Conservation (phyloP, 2,329 filamentous ascomycete genomes). For the Fusarium torulosum region DNA sequence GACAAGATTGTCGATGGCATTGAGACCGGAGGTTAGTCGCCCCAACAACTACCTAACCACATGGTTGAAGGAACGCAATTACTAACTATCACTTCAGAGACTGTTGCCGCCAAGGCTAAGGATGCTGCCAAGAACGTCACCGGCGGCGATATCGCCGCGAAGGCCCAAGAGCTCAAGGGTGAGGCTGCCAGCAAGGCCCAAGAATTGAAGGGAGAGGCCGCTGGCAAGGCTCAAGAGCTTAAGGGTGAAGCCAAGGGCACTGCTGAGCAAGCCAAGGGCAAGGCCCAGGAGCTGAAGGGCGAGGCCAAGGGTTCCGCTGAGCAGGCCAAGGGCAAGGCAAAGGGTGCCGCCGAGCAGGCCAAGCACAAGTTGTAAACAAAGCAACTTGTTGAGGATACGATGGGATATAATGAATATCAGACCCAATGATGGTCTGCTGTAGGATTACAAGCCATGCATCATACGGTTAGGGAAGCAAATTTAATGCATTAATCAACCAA, state of each 20-base stretch:
- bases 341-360: slow-evolving; percentile 29
- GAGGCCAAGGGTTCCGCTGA: slow-evolving; percentile 59
- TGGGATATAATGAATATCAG: slow-evolving; percentile 27
- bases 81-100: slow-evolving; percentile 49
- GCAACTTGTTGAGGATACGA: not conserved
- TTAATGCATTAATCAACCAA: slow-evolving; percentile 27
- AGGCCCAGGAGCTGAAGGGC: slow-evolving; percentile 54
- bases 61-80: not conserved
- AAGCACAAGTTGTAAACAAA: slow-evolving; percentile 41
- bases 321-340: slow-evolving; percentile 53
- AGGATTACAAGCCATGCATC: slow-evolving; percentile 42
- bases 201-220: slow-evolving; percentile 57
- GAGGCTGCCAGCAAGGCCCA: slow-evolving; percentile 55
- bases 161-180: slow-evolving; percentile 54
- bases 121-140: slow-evolving; percentile 55
- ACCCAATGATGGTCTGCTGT: slow-evolving; percentile 27
- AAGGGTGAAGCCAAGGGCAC: slow-evolving; percentile 61
- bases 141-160: slow-evolving; percentile 50
- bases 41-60: not conserved
- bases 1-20: slow-evolving; percentile 73
- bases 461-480: slow-evolving; percentile 31
- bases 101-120: slow-evolving; percentile 63
- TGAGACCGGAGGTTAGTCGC: slow-evolving; percentile 65
- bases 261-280: slow-evolving; percentile 54
- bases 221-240: slow-evolving; percentile 56